A percentile compares a stretch with the other conserved stretches of the same genome.
These are phyloP conservation scores for Isochrysis galbana DNA, from an alignment of 78 protist genomes.

Conservation along the genomic window DNA sequence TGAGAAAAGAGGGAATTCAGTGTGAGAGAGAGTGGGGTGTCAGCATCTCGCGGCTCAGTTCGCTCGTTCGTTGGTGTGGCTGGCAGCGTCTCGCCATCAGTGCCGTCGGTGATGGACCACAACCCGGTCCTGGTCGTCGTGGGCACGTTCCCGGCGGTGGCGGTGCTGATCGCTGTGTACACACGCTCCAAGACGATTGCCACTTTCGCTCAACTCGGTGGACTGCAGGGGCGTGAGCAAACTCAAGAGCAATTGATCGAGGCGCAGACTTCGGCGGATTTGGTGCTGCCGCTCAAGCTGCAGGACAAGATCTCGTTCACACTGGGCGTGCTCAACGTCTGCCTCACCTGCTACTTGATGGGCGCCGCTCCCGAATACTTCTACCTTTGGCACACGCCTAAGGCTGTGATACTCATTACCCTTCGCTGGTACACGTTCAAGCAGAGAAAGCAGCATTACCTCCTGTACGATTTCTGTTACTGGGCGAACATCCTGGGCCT, in stretches of 20 bases:
- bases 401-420: background rate
- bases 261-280: too few species aligned
- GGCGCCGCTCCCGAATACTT: background rate
- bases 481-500: background rate
- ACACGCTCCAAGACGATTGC: background rate
- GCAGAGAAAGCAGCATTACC: background rate
- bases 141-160: background rate
- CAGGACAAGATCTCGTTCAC: background rate
- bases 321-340: background rate
- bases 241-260: background rate
- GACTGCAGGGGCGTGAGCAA: background rate
- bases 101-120: too few species aligned
- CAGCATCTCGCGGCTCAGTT: too few species aligned
- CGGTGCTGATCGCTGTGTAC: background rate
- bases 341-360: background rate
- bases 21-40: too few species aligned
- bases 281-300: background rate
- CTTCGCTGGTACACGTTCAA: background rate
- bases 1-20: too few species aligned
- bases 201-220: background rate
- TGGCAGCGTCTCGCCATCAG: too few species aligned
- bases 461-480: constrained; percentile 6
- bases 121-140: background rate
- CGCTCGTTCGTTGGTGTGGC: too few species aligned
- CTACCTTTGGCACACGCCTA: constrained; percentile 2